Evolutionary conservation across 1,284 basidiomycete species (phyloP).

Genomic region (Schizopora paradoxa): DNA sequence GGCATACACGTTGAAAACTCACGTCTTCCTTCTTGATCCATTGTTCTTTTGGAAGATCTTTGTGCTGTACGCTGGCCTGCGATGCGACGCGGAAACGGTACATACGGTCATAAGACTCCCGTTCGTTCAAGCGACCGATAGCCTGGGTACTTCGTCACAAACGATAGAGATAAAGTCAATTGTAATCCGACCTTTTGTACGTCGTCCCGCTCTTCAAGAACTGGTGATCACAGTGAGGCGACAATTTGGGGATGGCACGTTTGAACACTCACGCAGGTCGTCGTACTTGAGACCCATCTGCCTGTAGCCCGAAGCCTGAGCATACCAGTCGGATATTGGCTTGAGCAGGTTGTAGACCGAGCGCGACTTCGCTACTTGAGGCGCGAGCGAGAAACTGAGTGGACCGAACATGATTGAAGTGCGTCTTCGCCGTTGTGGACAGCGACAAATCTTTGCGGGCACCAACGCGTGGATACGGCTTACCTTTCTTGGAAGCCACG

Average conservation of each 20-base stretch:
- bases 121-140: conserved; percentile 72
- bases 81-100: conserved; percentile 87
- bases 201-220: conserved; percentile 81
- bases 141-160: conserved; percentile 50
- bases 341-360: conserved; percentile 63
- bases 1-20: conserved; percentile 23
- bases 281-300: conserved; percentile 91
- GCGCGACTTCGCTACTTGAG: conserved; percentile 67
- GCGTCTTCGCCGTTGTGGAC: conserved; percentile 17
- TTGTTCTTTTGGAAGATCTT: conserved; percentile 78
- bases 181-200: conserved; percentile 71
- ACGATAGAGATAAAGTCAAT: conserved; percentile 2
- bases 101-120: conserved; percentile 86
- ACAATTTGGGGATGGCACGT: conserved; percentile 16
- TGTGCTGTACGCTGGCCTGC: conserved; percentile 78
- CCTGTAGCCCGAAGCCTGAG: conserved; percentile 79
- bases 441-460: background rate
- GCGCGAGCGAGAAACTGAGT: conserved; percentile 75
- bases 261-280: conserved; percentile 70
- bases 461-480: background rate
- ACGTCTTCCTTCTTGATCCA: conserved; percentile 83
- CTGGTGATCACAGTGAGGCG: conserved; percentile 35
- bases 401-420: conserved; percentile 55
- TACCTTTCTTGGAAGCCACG: too few relatives aligned
- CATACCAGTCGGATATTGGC: conserved; percentile 85